Percentiles rank a stretch among this genome's conserved stretches.
phyloP scores from a whole-genome alignment of 2,329 filamentous ascomycete species.

The Fusarium redolens region DNA sequence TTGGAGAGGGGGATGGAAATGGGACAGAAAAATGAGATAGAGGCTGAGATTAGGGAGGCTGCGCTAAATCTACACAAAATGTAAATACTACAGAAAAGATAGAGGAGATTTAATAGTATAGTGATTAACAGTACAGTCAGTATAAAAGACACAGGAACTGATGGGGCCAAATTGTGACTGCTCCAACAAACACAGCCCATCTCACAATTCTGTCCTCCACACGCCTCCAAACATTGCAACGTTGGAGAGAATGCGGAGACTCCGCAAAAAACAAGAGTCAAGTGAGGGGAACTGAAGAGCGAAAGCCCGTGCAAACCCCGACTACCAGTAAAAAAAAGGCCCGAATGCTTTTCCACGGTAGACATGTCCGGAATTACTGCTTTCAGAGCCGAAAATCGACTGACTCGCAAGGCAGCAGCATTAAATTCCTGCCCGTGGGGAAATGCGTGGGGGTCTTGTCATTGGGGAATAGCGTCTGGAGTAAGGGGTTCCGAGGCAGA shows the following conservation, averaged over 20 bases:
- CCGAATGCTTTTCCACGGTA: slow-evolving; percentile 4
- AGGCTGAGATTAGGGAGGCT: neutral
- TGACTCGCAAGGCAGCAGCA: slow-evolving; percentile 8
- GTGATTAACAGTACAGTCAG: no score
- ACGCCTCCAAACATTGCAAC: neutral
- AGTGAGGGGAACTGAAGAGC: slow-evolving; percentile 5
- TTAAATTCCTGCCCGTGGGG: slow-evolving; percentile 26
- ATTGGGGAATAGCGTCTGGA: neutral
- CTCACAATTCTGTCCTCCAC: neutral
- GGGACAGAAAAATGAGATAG: neutral
- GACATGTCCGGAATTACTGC: neutral
- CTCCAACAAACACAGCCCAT: neutral
- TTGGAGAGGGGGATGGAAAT: neutral
- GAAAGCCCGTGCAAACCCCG: slow-evolving; percentile 11
- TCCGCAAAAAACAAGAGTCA: slow-evolving; percentile 18
- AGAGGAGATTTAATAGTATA: no score
- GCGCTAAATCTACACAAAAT: no score
- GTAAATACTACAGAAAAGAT: neutral
- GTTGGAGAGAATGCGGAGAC: slow-evolving; percentile 39
- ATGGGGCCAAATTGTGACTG: no score
- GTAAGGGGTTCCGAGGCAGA: neutral
- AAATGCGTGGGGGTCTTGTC: neutral
- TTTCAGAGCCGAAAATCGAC: neutral
- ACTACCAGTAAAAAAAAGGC: slow-evolving; percentile 3
- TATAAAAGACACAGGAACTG: no score